phyloP scores from a whole-genome alignment of 2,329 filamentous ascomycete genomes.

The Bipolaris bicolor region DNA sequence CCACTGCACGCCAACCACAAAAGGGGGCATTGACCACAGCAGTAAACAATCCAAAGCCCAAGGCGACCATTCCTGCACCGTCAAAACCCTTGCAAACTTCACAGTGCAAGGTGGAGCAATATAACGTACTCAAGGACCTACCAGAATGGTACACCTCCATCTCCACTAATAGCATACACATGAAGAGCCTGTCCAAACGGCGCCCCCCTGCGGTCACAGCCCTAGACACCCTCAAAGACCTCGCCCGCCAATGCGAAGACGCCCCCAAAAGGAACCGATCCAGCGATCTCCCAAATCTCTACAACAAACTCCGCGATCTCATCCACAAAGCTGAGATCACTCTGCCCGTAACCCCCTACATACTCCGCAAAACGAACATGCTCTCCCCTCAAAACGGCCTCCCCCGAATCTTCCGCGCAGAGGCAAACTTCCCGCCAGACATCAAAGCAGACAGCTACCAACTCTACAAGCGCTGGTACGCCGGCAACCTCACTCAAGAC shows the following conservation, averaged over 20 bases:
- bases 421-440: constrained; percentile 52
- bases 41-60: neutral
- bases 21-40: neutral
- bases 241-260: constrained; percentile 28
- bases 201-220: constrained; percentile 20
- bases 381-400: constrained; percentile 48
- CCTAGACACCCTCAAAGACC: constrained; percentile 34
- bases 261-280: neutral
- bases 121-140: neutral
- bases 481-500: constrained; percentile 51
- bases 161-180: neutral
- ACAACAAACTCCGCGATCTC: constrained; percentile 44
- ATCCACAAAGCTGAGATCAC: constrained; percentile 51
- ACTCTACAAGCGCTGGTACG: constrained; percentile 55
- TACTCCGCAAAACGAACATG: constrained; percentile 46
- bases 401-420: constrained; percentile 48
- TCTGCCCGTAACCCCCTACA: constrained; percentile 36
- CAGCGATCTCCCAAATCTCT: constrained; percentile 15
- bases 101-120: neutral
- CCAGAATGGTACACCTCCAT: constrained; percentile 27
- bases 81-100: neutral
- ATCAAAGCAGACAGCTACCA: constrained; percentile 55
- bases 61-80: neutral
- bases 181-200: constrained; percentile 18
- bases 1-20: neutral